Base-by-base conservation (phyloP, 2,329 filamentous ascomycete genomes). In the Paecilomyces formosus region DNA sequence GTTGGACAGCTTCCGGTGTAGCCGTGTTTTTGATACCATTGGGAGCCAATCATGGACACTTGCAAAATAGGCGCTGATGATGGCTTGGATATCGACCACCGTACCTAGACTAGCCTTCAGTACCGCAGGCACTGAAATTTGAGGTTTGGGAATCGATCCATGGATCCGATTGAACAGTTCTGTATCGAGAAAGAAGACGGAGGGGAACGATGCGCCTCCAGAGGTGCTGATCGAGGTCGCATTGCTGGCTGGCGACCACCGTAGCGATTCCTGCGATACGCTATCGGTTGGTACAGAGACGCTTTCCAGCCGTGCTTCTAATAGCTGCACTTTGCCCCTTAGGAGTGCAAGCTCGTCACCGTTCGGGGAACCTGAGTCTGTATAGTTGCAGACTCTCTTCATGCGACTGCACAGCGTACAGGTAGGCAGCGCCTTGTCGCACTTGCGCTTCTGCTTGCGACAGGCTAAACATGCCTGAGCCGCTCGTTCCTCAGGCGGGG, bases 361-460 rank as follows among this genome's bases (percentile, higher is more conserved):
- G 12, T 39, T 39, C 1, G 13, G 35, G 6, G 35, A 39, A 13
- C 35, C 7, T n/a, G 3, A 54, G 12, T 66, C 64, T 3, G 59
- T 61, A 50, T 67, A 67, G 45, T 64, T 60, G 57, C 65, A 67
- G 8, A 57, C n/a, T 24, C 65, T 59, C 22, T 55, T 57, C 61
- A 67, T 62, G 22, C 78, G 71, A 21, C 64, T 63, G 66, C 81
- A 83, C 3, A 82, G 71, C 2, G 72, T 68, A 65, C 81, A 83
- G 15, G 69, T 65, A 13, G 81, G 81, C 1, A 82, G 62, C 3
- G 62, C 64, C 68, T 82, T 83, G 72, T 80, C 77, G 65, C 81
- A 83, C 71, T 76, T 79, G 51, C 81, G 72, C 69, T 83, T 83
- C 66, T 82, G 77, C 61, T 74, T 76, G 35, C 74, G 69, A 64